phyloP scores from a whole-genome alignment of 148 eudicot species.

The Pharnaceum exiguum region DNA sequence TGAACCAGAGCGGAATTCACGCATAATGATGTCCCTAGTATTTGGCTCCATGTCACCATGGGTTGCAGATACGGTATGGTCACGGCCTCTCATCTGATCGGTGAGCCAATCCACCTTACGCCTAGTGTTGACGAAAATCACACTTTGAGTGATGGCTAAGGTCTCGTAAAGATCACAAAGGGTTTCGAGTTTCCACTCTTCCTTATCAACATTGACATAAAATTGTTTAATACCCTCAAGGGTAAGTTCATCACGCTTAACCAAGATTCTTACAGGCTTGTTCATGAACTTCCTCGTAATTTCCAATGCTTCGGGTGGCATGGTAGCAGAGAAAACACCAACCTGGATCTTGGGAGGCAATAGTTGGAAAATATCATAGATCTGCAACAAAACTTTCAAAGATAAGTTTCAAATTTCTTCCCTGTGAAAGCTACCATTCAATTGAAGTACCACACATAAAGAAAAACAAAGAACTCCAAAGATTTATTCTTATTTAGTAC shows the following conservation, averaged over 20 bases:
- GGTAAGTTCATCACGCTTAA: constrained; percentile 49
- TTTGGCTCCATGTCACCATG: constrained; percentile 55
- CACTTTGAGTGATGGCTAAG: constrained; percentile 47
- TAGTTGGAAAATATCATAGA: constrained; percentile 45
- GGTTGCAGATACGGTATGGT: constrained; percentile 50
- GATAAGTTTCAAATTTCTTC: background rate
- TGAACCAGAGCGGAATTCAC: constrained; percentile 40
- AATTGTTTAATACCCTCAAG: constrained; percentile 52
- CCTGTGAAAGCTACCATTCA: too few relatives aligned
- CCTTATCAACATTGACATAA: constrained; percentile 41
- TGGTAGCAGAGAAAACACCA: constrained; percentile 50
- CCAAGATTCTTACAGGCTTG: constrained; percentile 46
- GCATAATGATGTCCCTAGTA: constrained; percentile 41
- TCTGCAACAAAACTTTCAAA: constrained; percentile 15
- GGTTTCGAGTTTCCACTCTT: constrained; percentile 53
- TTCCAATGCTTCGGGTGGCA: constrained; percentile 56
- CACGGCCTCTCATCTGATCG: constrained; percentile 42
- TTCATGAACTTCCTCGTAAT: constrained; percentile 48
- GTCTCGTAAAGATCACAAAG: constrained; percentile 51
- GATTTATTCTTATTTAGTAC: too few relatives aligned
- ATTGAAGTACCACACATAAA: too few relatives aligned
- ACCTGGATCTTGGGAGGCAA: constrained; percentile 44
- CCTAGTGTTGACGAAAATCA: constrained; percentile 48
- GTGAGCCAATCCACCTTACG: constrained; percentile 55
- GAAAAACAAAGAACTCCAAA: too few relatives aligned